These are phyloP conservation scores for Oemleria cerasiformis DNA, from an alignment of 306 rosid genomes.

Conservation along the genomic window DNA sequence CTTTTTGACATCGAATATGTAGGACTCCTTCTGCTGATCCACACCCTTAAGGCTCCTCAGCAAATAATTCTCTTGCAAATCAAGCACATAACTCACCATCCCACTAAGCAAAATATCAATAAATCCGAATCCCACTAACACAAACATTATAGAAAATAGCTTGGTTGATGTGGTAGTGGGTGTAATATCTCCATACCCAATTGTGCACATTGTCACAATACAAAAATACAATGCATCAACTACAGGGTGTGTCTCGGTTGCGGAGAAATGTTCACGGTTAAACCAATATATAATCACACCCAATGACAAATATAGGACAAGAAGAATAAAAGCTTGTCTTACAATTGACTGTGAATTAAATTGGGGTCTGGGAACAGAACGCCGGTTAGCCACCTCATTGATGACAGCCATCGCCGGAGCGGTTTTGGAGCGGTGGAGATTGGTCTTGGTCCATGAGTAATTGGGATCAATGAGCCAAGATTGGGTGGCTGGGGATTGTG, in stretches of 20 bases:
- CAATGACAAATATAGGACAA: slow-evolving; percentile 56
- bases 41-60: slow-evolving; percentile 51
- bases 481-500: slow-evolving; percentile 24
- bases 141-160: slow-evolving; percentile 75
- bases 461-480: slow-evolving; percentile 70
- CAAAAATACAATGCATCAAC: slow-evolving; percentile 93
- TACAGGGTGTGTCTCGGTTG: slow-evolving; percentile 67
- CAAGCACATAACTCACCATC: slow-evolving; percentile 90
- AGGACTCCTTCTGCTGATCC: slow-evolving; percentile 58
- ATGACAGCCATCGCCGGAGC: slow-evolving; percentile 91
- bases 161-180: slow-evolving; percentile 71
- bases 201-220: slow-evolving; percentile 95
- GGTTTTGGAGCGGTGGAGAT: slow-evolving; percentile 82
- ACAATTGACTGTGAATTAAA: slow-evolving; percentile 52
- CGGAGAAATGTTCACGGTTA: slow-evolving; percentile 54
- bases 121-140: slow-evolving; percentile 91
- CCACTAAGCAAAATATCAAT: slow-evolving; percentile 82
- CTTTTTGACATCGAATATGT: slow-evolving; percentile 82
- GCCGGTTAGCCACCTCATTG: slow-evolving; percentile 36
- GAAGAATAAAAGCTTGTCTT: slow-evolving; percentile 59
- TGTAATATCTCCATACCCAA: slow-evolving; percentile 92
- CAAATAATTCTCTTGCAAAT: slow-evolving; percentile 83
- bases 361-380: slow-evolving; percentile 48
- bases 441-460: slow-evolving; percentile 44
- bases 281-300: slow-evolving; percentile 80